Percentiles rank a stretch among this genome's conserved stretches.
phyloP scores from a whole-genome alignment of 2,329 filamentous ascomycete genomes.

The Colletotrichum lindemuthianum region DNA sequence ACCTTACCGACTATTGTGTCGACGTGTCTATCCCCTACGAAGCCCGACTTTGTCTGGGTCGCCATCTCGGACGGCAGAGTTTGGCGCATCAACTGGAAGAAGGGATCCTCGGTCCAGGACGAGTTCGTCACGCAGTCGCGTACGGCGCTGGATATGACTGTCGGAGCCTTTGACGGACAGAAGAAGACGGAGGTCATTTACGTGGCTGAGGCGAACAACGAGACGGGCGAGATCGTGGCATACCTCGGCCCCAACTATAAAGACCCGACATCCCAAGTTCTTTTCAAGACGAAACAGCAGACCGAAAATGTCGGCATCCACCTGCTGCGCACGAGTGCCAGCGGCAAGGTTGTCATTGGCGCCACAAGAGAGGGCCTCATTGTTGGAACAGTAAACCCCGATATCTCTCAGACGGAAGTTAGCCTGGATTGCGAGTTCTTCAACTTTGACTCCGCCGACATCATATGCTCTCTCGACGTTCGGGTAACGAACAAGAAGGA shows the following conservation, averaged over 20 bases:
- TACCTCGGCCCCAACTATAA: slow-evolving; percentile 50
- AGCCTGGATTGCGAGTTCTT: slow-evolving; percentile 66
- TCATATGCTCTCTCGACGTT: slow-evolving; percentile 74
- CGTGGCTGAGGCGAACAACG: slow-evolving; percentile 31
- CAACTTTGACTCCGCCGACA: slow-evolving; percentile 68
- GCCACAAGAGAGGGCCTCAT: slow-evolving; percentile 59
- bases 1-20: slow-evolving; percentile 51
- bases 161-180: slow-evolving; percentile 51
- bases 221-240: slow-evolving; percentile 52
- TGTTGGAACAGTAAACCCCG: slow-evolving; percentile 62
- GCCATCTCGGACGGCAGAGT: slow-evolving; percentile 67
- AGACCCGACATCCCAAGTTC: slow-evolving; percentile 44
- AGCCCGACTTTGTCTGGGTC: slow-evolving; percentile 66
- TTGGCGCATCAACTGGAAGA: slow-evolving; percentile 68
- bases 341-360: slow-evolving; percentile 66
- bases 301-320: slow-evolving; percentile 46
- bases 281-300: slow-evolving; percentile 50
- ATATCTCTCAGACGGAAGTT: slow-evolving; percentile 44
- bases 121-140: slow-evolving; percentile 55
- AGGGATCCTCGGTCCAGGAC: slow-evolving; percentile 52
- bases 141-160: slow-evolving; percentile 57
- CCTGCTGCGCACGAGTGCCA: slow-evolving; percentile 58
- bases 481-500: slow-evolving; percentile 50
- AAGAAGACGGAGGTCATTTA: slow-evolving; percentile 54
- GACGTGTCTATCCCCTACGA: slow-evolving; percentile 50